phyloP scores from a whole-genome alignment of 345 rosid genomes.

The Euphorbia pulcherrima region DNA sequence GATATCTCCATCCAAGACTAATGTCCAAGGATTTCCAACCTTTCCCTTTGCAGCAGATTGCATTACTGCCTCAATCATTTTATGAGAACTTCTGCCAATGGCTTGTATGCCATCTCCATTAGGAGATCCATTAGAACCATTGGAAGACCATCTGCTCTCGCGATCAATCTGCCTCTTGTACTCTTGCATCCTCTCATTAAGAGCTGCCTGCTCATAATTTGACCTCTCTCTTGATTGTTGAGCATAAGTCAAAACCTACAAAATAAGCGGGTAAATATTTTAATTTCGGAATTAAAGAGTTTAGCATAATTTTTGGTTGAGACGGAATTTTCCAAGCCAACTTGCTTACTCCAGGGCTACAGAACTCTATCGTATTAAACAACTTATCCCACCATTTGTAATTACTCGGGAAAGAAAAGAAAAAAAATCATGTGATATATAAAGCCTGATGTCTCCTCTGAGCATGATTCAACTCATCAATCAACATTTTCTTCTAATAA shows the following conservation, averaged over 20 bases:
- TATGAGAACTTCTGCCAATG: conserved; percentile 93
- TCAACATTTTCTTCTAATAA: conserved; percentile 2
- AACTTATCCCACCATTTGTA: not conserved
- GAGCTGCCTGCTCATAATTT: conserved; percentile 92
- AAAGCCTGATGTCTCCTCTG: not conserved
- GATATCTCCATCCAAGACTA: not conserved
- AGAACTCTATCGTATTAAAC: not conserved
- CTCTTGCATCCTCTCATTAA: conserved; percentile 94
- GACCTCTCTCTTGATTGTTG: conserved; percentile 96
- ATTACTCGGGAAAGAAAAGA: not conserved
- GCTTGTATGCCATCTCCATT: conserved; percentile 96
- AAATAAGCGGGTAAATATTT: conserved; percentile 12
- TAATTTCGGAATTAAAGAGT: conserved; percentile 9
- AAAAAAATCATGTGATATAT: not conserved
- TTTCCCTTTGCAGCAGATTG: conserved; percentile 97
- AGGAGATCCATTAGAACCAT: conserved; percentile 90
- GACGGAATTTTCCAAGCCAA: not conserved
- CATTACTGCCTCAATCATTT: conserved; percentile 98
- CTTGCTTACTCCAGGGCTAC: not conserved
- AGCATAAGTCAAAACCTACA: conserved; percentile 90
- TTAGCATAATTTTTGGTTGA: not conserved
- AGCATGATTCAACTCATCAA: not conserved
- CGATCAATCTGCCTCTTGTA: conserved; percentile 93
- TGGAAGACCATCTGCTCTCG: conserved; percentile 76
- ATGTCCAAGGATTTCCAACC: conserved; percentile 37